phyloP scores from a whole-genome alignment of 1,284 basidiomycete genomes.

The Ceratobasidium sp. region DNA sequence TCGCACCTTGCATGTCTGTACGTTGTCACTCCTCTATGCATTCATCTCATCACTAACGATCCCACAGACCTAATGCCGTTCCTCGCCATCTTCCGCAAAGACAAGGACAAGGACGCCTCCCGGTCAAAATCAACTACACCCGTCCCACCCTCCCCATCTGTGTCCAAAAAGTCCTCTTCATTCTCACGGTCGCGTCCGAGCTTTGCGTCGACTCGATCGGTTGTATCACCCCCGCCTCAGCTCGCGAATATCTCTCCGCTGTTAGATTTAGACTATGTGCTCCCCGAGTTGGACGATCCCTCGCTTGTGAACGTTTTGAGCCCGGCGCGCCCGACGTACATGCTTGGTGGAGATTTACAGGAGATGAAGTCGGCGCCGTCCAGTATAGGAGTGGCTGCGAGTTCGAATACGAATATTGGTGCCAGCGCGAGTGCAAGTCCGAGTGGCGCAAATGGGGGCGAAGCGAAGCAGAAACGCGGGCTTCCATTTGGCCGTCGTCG shows the following conservation, averaged over 20 bases:
- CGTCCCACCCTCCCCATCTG: not conserved
- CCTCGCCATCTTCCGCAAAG: conserved; percentile 39
- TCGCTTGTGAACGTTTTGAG: not conserved
- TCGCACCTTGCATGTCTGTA: not conserved
- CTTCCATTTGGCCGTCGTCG: conserved; percentile 12
- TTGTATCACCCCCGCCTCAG: conserved; percentile 5
- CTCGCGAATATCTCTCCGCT: conserved; percentile 13
- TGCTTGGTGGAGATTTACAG: no score
- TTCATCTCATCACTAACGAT: conserved; percentile 4
- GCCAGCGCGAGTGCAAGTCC: no score
- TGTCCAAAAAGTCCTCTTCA: not conserved
- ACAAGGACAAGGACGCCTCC: not conserved
- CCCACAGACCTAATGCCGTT: conserved; percentile 24
- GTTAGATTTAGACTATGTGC: conserved; percentile 12
- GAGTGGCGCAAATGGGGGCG: no score
- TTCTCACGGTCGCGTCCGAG: conserved; percentile 3
- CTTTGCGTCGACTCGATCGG: conserved; percentile 3
- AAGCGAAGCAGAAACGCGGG: not conserved
- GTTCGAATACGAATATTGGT: no score
- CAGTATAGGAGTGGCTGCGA: no score
- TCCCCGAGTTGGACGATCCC: conserved; percentile 6
- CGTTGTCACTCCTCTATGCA: not conserved
- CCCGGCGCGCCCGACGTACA: not conserved
- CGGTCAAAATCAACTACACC: not conserved
- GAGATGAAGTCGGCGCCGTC: no score